Base-by-base conservation (phyloP, 176 grass and related monocot species). In the Paspalum vaginatum region DNA sequence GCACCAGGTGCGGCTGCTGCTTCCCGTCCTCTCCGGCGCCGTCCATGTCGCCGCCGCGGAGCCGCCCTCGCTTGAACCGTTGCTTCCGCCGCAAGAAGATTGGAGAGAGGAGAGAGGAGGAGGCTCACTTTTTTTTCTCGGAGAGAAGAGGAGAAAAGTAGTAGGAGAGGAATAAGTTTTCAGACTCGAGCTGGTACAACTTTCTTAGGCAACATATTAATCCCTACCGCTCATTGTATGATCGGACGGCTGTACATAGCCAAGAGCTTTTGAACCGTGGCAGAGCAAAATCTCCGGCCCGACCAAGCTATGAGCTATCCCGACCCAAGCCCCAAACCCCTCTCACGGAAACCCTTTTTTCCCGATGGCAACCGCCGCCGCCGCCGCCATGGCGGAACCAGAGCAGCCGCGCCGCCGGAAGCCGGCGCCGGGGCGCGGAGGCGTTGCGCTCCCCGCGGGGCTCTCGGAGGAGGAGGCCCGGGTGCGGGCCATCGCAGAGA, bases 401-500 rank as follows among this genome's bases (percentile, higher is more conserved):
- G 81, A 92, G 71, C 72, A 88, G 72, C 81, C 90, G 72, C 81
- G 58, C 56, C 73, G 92, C 24, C 88, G 90, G 90, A 99, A 91
- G 88, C 96, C 92, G 12, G 66, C 86, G 43, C 96, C 96, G 7
- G 96, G 96, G n/a, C 70, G 90, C 43, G 95, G 92, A 8, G 95
- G 95, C 9, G 92, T 98, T 50, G 77, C 72, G 4, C 87, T 98
- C 0, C 92, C 90, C 7, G 86, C 79, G 20, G 93, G 93, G 0
- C 70, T 99, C 50, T 95, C 96, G 52, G 92, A 92, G 81, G 96
- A 99, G 82, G 96, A 98, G 75, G 96, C 90, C 9, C 79, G 96
- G 70, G 96, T 99, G 68, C 86, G 92, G 65, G 92, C 96, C 86
- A 99, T 99, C 72, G 86, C 88, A 9, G 96, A 99, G 87, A 99